These are phyloP conservation scores for Paraphoma sp. DNA, from an alignment of 2,329 filamentous ascomycete species.

Conservation along the genomic window DNA sequence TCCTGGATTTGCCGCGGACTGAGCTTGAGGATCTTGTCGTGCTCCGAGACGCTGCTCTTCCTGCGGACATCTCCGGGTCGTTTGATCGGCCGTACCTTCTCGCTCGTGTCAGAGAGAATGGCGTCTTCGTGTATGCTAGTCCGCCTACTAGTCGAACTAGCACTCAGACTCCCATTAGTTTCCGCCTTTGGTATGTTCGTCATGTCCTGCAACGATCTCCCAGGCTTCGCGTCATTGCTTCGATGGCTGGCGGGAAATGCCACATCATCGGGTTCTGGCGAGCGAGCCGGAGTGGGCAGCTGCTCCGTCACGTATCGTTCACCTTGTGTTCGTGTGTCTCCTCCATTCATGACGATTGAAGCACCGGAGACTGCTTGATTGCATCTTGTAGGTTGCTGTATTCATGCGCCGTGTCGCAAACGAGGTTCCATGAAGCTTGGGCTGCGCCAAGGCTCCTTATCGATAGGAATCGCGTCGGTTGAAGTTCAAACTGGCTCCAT, in stretches of 20 bases:
- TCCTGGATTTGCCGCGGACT: conserved; percentile 63
- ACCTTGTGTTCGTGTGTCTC: conserved; percentile 25
- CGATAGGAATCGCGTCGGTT: no score
- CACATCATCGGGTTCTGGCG: conserved; percentile 35
- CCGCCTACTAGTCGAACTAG: conserved; percentile 21
- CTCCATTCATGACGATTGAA: conserved; percentile 39
- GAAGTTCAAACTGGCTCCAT: no score
- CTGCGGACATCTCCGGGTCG: conserved; percentile 43
- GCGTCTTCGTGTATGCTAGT: conserved; percentile 40
- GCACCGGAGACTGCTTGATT: conserved; percentile 12
- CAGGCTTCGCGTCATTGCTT: conserved; percentile 13
- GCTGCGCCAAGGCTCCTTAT: neutral
- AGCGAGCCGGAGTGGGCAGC: conserved; percentile 36
- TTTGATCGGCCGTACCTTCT: conserved; percentile 40
- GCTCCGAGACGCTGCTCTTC: conserved; percentile 45
- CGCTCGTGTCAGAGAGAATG: conserved; percentile 40
- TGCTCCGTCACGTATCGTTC: conserved; percentile 26
- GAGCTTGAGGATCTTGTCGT: conserved; percentile 57
- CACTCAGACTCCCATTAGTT: conserved; percentile 15
- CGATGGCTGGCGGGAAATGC: conserved; percentile 14
- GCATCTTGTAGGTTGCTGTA: conserved; percentile 19
- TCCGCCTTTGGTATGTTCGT: conserved; percentile 14
- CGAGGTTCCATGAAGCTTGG: conserved; percentile 2
- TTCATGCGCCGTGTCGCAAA: neutral
- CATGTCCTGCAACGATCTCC: conserved; percentile 13